Evolutionary conservation across 805 yeast species (phyloP).

Genomic region (Nakazawaea laoshanensis): DNA sequence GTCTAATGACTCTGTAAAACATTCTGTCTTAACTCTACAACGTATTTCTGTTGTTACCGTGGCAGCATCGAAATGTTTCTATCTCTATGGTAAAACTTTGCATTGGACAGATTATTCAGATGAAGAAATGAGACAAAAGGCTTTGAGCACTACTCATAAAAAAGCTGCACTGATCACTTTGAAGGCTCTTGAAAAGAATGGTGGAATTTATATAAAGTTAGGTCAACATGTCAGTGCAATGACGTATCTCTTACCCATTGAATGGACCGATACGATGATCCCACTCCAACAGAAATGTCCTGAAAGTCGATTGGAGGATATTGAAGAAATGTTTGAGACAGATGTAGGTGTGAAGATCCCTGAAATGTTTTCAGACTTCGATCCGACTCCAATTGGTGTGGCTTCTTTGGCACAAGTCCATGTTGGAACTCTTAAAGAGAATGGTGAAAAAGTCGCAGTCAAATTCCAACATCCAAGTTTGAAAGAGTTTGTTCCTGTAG

Average conservation of each 20-base stretch:
- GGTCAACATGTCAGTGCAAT: conserved; percentile 94
- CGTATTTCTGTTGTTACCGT: conserved; percentile 55
- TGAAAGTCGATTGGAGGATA: conserved; percentile 59
- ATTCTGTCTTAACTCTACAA: conserved; percentile 27
- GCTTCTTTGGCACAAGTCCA: conserved; percentile 98
- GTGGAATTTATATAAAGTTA: conserved; percentile 87
- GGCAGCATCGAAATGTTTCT: conserved; percentile 70
- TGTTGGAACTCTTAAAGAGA: conserved; percentile 49
- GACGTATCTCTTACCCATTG: conserved; percentile 82
- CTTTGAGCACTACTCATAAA: conserved; percentile 58
- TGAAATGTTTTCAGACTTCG: conserved; percentile 61
- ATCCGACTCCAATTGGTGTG: conserved; percentile 77
- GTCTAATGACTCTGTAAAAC: conserved; percentile 25
- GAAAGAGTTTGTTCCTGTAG: conserved; percentile 83
- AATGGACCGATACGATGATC: conserved; percentile 94
- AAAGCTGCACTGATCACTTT: conserved; percentile 75
- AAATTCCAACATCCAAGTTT: conserved; percentile 91
- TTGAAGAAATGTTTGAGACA: conserved; percentile 51
- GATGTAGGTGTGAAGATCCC: conserved; percentile 59
- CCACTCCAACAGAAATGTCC: conserved; percentile 93
- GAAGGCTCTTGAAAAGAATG: conserved; percentile 72
- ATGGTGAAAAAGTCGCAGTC: conserved; percentile 78
- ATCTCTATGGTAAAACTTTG: conserved; percentile 54
- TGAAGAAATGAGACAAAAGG: conserved; percentile 39
- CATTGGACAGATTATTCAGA: conserved; percentile 30